phyloP scores from a whole-genome alignment of 2,329 filamentous ascomycete genomes.

The Aspergillus fumigatus region DNA sequence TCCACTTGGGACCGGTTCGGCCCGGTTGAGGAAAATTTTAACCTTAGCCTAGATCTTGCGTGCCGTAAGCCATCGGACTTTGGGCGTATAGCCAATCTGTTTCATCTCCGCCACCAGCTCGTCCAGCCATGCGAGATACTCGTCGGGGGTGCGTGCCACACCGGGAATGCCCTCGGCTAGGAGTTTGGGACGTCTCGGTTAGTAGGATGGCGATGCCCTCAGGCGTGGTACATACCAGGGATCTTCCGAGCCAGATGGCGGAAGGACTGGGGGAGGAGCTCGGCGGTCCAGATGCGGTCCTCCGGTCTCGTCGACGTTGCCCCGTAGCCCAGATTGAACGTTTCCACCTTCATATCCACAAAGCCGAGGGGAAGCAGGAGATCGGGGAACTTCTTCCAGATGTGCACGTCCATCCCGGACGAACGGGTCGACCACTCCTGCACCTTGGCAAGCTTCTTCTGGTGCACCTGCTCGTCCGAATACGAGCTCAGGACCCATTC shows the following conservation, averaged over 20 bases:
- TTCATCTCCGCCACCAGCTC: constrained; percentile 8
- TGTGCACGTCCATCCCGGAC: constrained; percentile 9
- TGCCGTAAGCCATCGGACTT: constrained; percentile 1
- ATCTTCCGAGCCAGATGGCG: constrained; percentile 10
- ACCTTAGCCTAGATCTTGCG: background rate
- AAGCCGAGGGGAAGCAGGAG: constrained; percentile 4
- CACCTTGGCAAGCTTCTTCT: constrained; percentile 4
- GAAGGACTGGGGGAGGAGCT: constrained; percentile 7
- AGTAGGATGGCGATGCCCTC: background rate
- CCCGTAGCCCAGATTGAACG: constrained; percentile 8
- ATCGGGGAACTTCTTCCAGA: constrained; percentile 6
- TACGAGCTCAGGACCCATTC: constrained; percentile 8
- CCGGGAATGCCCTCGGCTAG: constrained; percentile 9
- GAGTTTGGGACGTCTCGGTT: background rate
- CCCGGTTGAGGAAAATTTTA: too few relatives aligned
- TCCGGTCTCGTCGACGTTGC: constrained; percentile 2
- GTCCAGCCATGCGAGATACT: constrained; percentile 8
- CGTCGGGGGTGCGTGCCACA: constrained; percentile 6
- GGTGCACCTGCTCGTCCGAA: constrained; percentile 1
- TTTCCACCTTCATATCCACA: constrained; percentile 2
- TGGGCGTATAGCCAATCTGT: constrained; percentile 8
- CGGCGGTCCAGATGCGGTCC: constrained; percentile 2
- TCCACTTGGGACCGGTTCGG: too few relatives aligned
- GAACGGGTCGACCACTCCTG: constrained; percentile 8
- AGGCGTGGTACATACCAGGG: constrained; percentile 2